A percentile compares a stretch with the other conserved stretches of the same genome.
These are phyloP conservation scores for Fusarium decemcellulare DNA, from an alignment of 2,329 filamentous ascomycete genomes.

Conservation along the genomic window DNA sequence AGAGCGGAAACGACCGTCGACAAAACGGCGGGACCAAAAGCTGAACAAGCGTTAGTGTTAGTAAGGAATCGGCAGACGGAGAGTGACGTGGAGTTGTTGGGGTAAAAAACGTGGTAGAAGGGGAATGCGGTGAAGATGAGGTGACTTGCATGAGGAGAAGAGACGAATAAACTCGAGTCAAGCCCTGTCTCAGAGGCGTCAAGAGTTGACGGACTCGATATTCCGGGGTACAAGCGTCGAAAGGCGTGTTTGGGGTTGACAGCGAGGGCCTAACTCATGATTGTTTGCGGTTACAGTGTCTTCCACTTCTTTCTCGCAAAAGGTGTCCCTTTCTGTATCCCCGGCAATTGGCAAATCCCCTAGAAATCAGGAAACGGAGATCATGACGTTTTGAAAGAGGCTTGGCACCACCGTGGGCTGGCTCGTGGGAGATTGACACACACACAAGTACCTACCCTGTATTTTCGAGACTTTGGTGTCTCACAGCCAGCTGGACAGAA, in stretches of 20 bases:
- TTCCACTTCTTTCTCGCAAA: no score
- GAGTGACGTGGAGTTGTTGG: constrained; percentile 35
- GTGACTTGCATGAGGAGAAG: constrained; percentile 30
- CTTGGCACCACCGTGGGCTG: constrained; percentile 1
- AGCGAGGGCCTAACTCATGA: no score
- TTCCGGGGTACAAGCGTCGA: background rate
- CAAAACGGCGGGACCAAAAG: background rate
- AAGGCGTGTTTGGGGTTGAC: no score
- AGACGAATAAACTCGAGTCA: background rate
- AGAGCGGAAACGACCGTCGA: constrained; percentile 23
- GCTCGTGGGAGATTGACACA: constrained; percentile 2
- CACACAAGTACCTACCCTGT: constrained; percentile 23
- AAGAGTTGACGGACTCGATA: background rate
- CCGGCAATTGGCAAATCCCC: constrained; percentile 20
- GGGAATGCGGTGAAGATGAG: constrained; percentile 41
- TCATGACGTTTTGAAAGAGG: constrained; percentile 21
- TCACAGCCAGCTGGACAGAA: background rate
- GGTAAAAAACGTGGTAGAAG: constrained; percentile 26
- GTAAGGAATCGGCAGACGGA: constrained; percentile 7
- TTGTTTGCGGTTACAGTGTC: background rate
- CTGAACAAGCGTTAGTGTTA: background rate
- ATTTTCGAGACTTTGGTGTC: constrained; percentile 1
- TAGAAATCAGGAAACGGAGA: constrained; percentile 16
- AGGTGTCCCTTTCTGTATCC: background rate
- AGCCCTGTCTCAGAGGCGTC: background rate